These are phyloP conservation scores for Sorghum bicolor DNA, from an alignment of 176 grass and related monocot species.

Conservation along the genomic window Sorghum_bicolor_NCBIv3 NC_012871.2:18766501-18767000, in stretches of 20 bases:
- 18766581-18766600: background rate
- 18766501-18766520: conserved; percentile 37
- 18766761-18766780: background rate
- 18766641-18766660: background rate
- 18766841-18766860: background rate
- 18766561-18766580: background rate
- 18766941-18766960: background rate
- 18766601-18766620: background rate
- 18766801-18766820: background rate
- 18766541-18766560: background rate
- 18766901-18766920: background rate
- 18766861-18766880: background rate
- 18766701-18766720: background rate
- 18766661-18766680: background rate
- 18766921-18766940: background rate
- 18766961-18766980: background rate
- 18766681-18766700: background rate
- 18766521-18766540: conserved; percentile 36
- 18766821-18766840: background rate
- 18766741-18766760: background rate
- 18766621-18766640: conserved; percentile 33
- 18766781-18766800: background rate
- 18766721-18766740: background rate
- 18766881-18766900: background rate
- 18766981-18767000: background rate